Evolutionary conservation across 169 alveolate genomes (phyloP).

Genomic region (Theileria luwenshuni): DNA sequence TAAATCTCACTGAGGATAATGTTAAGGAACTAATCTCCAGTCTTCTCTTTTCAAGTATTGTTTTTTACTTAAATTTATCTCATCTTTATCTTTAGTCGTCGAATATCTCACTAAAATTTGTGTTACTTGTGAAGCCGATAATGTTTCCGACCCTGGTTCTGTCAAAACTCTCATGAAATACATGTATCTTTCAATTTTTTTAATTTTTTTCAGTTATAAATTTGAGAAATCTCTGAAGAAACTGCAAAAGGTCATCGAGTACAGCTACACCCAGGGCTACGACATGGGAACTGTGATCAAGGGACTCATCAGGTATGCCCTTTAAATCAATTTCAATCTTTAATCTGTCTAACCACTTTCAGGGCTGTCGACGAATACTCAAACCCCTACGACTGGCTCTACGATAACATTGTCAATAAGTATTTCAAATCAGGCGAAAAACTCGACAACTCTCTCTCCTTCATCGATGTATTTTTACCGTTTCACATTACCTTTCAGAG

Average conservation of each 20-base stretch:
- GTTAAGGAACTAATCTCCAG: slow-evolving; percentile 18
- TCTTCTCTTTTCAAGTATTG: slow-evolving; percentile 31
- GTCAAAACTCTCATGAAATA: slow-evolving; percentile 56
- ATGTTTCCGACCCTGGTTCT: slow-evolving; percentile 21
- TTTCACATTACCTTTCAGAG: slow-evolving; percentile 4
- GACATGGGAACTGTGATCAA: slow-evolving; percentile 47
- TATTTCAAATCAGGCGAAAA: slow-evolving; percentile 20
- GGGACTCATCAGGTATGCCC: slow-evolving; percentile 45
- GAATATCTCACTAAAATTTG: slow-evolving; percentile 63
- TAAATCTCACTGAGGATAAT: neutral
- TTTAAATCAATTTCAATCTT: too few species aligned
- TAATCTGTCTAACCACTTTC: neutral
- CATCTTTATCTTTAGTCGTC: slow-evolving; percentile 41
- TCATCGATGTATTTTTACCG: slow-evolving; percentile 35
- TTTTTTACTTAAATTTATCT: too few species aligned
- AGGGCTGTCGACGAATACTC: slow-evolving; percentile 64
- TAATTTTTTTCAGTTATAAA: slow-evolving; percentile 31
- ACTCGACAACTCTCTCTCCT: slow-evolving; percentile 36
- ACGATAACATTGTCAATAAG: slow-evolving; percentile 30
- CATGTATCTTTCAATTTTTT: slow-evolving; percentile 17
- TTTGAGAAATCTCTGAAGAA: slow-evolving; percentile 44
- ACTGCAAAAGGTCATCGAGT: slow-evolving; percentile 27
- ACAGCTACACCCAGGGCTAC: neutral
- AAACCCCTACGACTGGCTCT: slow-evolving; percentile 66
- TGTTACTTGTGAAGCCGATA: slow-evolving; percentile 48